phyloP scores from a whole-genome alignment of 306 rosid species.

The Aeschynomene evenia region DNA sequence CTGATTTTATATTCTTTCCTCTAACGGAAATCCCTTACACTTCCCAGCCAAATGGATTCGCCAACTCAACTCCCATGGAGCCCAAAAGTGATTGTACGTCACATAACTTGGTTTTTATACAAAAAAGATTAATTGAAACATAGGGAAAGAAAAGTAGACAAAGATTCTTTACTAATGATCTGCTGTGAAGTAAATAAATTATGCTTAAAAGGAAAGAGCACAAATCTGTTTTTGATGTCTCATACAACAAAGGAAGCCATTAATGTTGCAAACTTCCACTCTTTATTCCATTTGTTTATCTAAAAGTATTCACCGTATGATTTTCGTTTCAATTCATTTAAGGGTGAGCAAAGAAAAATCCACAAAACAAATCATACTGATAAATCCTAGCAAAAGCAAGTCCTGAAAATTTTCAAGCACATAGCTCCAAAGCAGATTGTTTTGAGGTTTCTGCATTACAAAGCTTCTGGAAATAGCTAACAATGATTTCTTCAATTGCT shows the following conservation, averaged over 20 bases:
- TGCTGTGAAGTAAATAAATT: not conserved
- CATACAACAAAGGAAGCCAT: not conserved
- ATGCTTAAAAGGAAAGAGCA: not conserved
- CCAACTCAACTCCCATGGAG: too few relatives aligned
- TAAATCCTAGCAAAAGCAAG: not conserved
- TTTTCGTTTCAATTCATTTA: slow-evolving; percentile 14
- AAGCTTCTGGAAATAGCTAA: slow-evolving; percentile 5
- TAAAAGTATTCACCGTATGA: not conserved
- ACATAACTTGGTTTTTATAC: not conserved
- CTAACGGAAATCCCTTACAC: too few relatives aligned
- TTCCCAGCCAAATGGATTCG: not conserved
- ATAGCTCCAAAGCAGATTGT: not conserved
- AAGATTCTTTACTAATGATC: slow-evolving; percentile 12
- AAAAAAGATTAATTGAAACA: not conserved
- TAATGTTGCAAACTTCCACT: not conserved
- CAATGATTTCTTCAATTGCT: not conserved
- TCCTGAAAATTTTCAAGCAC: not conserved
- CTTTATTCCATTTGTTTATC: not conserved
- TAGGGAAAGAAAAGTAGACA: slow-evolving; percentile 4
- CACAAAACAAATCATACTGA: not conserved
- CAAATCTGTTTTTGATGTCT: not conserved
- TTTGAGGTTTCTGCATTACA: not conserved
- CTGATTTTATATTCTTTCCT: too few relatives aligned
- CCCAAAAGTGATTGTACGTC: not conserved
- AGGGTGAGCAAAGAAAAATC: not conserved